These are phyloP conservation scores for Smittium culicis DNA, from an alignment of 371 early-diverging fungal species.

Conservation along the genomic window DNA sequence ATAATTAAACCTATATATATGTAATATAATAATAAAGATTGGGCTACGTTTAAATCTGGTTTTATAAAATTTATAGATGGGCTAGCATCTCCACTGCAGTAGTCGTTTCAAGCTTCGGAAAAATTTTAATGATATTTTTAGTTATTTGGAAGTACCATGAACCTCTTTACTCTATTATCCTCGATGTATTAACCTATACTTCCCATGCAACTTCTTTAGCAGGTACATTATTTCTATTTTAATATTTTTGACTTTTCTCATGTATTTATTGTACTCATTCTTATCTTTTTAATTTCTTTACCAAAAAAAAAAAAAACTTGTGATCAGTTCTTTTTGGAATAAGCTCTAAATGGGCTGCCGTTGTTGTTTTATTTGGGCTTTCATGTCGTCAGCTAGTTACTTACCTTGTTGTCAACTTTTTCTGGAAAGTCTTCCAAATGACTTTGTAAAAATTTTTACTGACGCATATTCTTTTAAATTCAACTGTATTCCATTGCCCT, in stretches of 20 bases:
- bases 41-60: not conserved
- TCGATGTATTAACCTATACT: constrained; percentile 59
- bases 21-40: not conserved
- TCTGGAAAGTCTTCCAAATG: constrained; percentile 8
- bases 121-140: constrained; percentile 74
- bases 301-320: not conserved
- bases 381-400: constrained; percentile 24
- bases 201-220: constrained; percentile 76
- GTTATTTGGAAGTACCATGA: constrained; percentile 88
- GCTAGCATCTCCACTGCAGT: constrained; percentile 51
- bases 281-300: not conserved
- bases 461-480: no score
- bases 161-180: constrained; percentile 61
- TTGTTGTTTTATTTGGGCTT: constrained; percentile 23
- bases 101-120: constrained; percentile 77
- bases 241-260: no score
- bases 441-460: no score
- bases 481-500: no score
- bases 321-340: constrained; percentile 21
- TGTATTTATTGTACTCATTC: not conserved
- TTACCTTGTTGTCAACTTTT: constrained; percentile 9
- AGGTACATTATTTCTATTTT: no score
- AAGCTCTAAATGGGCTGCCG: constrained; percentile 21
- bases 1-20: no score
- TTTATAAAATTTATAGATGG: constrained; percentile 35